Percentiles rank a stretch among this genome's conserved stretches.
Conservation (phyloP, 1,284 basidiomycete genomes). For the Mycosarcoma maydis region DNA sequence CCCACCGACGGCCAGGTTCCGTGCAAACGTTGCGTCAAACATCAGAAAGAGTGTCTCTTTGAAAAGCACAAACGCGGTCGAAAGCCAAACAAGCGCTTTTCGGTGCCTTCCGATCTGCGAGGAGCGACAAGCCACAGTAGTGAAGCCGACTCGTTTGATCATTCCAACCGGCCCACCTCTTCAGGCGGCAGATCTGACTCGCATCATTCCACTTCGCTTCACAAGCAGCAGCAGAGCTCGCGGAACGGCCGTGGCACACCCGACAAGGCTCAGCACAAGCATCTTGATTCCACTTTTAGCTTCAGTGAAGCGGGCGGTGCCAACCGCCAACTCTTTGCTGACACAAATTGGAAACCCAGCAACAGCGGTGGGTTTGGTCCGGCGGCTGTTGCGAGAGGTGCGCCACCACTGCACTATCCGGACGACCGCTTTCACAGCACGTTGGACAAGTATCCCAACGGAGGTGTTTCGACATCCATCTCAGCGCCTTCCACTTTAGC, state of each 20-base stretch:
- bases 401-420: slow-evolving; percentile 13
- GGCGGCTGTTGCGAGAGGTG: slow-evolving; percentile 5
- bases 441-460: slow-evolving; percentile 19
- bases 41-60: slow-evolving; percentile 56
- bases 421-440: slow-evolving; percentile 34
- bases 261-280: slow-evolving; percentile 22
- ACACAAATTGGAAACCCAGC: slow-evolving; percentile 20
- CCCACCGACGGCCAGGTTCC: slow-evolving; percentile 58
- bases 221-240: slow-evolving; percentile 8
- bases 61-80: slow-evolving; percentile 58
- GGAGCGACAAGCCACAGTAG: slow-evolving; percentile 20
- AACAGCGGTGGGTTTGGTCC: slow-evolving; percentile 14
- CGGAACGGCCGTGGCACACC: slow-evolving; percentile 28
- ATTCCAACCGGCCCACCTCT: slow-evolving; percentile 18
- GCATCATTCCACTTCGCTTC: slow-evolving; percentile 8
- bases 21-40: slow-evolving; percentile 54
- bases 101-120: slow-evolving; percentile 44
- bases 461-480: slow-evolving; percentile 27
- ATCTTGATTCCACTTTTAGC: slow-evolving; percentile 9
- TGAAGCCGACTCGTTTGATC: slow-evolving; percentile 18
- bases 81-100: slow-evolving; percentile 53
- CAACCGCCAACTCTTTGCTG: slow-evolving; percentile 17
- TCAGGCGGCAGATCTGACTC: slow-evolving; percentile 21
- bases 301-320: slow-evolving; percentile 5
- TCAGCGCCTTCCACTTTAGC: slow-evolving; percentile 39